Percentiles rank a stretch among this genome's conserved stretches.
phyloP scores from a whole-genome alignment of 148 eudicot genomes.

The Oxyria digyna region DNA sequence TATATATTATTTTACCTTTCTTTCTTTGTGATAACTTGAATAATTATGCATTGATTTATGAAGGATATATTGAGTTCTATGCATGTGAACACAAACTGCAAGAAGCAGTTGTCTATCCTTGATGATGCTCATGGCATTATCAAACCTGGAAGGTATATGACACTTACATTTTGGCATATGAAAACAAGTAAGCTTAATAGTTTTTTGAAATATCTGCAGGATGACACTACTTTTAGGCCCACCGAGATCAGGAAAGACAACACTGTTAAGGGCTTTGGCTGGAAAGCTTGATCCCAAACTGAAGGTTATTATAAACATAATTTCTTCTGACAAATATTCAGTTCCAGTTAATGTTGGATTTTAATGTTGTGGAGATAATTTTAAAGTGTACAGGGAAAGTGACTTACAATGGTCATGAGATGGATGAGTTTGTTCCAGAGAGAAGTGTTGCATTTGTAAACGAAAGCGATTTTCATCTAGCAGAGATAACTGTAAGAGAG shows the following conservation, averaged over 20 bases:
- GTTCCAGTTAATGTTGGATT: not conserved
- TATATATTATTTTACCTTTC: not conserved
- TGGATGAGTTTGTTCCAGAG: slow-evolving; percentile 9
- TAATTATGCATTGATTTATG: not conserved
- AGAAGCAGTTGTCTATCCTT: slow-evolving; percentile 7
- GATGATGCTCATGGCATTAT: slow-evolving; percentile 2
- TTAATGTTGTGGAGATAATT: too few species aligned
- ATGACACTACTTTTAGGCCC: slow-evolving; percentile 10
- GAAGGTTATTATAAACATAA: not conserved
- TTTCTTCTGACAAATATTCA: not conserved
- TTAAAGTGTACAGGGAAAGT: not conserved
- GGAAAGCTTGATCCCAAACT: slow-evolving; percentile 5
- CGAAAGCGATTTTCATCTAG: not conserved
- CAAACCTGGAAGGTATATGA: not conserved
- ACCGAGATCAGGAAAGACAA: slow-evolving; percentile 11
- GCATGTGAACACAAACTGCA: not conserved
- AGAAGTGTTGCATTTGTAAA: slow-evolving; percentile 1
- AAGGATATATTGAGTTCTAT: not conserved
- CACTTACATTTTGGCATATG: not conserved
- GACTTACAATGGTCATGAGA: slow-evolving; percentile 10
- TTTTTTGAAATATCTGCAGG: not conserved
- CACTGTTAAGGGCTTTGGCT: slow-evolving; percentile 5
- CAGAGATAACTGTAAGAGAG: slow-evolving; percentile 10
- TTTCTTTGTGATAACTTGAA: too few species aligned
- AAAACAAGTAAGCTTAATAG: too few species aligned